These are phyloP conservation scores for Stachybotrys chlorohalonatus DNA, from an alignment of 2,329 filamentous ascomycete genomes.

Conservation along the genomic window DNA sequence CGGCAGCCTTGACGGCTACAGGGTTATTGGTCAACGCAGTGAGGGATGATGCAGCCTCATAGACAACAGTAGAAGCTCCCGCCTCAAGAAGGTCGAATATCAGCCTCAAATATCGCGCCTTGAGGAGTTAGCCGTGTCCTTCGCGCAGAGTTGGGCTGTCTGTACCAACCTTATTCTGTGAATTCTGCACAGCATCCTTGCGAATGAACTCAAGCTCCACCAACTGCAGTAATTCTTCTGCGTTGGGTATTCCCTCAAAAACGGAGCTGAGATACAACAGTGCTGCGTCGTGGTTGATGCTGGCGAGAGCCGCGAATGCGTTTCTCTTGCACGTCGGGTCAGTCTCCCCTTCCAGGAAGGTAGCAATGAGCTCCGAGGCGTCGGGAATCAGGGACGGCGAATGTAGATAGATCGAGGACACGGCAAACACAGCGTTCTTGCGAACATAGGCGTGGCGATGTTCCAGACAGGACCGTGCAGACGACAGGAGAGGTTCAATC, in stretches of 20 bases:
- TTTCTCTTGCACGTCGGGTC: constrained; percentile 97
- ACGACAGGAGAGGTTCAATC: constrained; percentile 90
- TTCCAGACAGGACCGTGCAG: constrained; percentile 84
- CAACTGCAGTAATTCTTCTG: constrained; percentile 86
- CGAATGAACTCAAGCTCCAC: constrained; percentile 95
- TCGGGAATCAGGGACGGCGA: constrained; percentile 90
- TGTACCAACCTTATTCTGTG: constrained; percentile 73
- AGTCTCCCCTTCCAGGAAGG: constrained; percentile 83
- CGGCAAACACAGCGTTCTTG: constrained; percentile 94
- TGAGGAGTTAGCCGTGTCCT: constrained; percentile 13
- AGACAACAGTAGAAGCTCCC: constrained; percentile 86
- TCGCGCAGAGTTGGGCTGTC: constrained; percentile 4
- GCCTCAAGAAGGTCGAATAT: constrained; percentile 97
- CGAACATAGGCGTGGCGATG: constrained; percentile 96
- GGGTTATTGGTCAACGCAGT: constrained; percentile 93
- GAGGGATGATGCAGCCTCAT: constrained; percentile 91
- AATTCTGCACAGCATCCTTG: constrained; percentile 91
- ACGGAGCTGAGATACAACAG: constrained; percentile 79
- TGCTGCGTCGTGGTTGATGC: constrained; percentile 89
- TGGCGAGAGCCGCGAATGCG: constrained; percentile 83
- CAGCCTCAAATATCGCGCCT: constrained; percentile 83
- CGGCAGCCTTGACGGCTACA: constrained; percentile 93
- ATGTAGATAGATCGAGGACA: constrained; percentile 86
- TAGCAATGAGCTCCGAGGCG: constrained; percentile 81
- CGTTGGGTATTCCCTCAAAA: constrained; percentile 89